A percentile compares a stretch with the other conserved stretches of the same genome.
Conservation (phyloP, 306 rosid genomes). For the Cotoneaster glaucophyllus region DNA sequence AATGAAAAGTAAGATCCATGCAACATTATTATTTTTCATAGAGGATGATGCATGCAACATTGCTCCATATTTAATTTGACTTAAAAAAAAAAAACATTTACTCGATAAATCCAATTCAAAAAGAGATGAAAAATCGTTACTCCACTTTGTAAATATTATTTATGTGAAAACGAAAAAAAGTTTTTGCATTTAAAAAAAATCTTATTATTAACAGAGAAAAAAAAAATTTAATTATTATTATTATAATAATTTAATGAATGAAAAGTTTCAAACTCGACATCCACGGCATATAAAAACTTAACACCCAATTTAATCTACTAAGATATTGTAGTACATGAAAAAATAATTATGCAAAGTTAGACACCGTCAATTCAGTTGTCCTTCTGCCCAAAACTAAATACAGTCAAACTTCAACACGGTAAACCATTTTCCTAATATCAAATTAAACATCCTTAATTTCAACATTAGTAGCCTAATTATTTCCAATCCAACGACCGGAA, state of each 20-base stretch:
- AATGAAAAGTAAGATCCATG: neutral
- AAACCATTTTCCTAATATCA: neutral
- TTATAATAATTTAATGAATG: too few species aligned
- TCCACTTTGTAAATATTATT: too few species aligned
- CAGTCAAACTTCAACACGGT: neutral
- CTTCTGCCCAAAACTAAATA: neutral
- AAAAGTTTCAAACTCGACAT: fast-evolving
- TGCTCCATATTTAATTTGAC: neutral
- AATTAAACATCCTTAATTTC: neutral
- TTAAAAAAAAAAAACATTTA: too few species aligned
- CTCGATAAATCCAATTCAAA: neutral
- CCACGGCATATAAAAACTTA: too few species aligned
- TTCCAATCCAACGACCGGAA: neutral
- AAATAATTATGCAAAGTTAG: too few species aligned
- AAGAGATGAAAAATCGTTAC: neutral
- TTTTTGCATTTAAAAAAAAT: too few species aligned
- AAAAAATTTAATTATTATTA: too few species aligned
- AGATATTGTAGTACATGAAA: too few species aligned
- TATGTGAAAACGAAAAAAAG: too few species aligned
- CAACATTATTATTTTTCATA: neutral
- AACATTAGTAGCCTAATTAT: neutral
- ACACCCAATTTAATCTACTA: too few species aligned
- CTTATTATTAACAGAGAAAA: too few species aligned
- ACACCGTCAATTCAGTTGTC: too few species aligned
- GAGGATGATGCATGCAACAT: neutral